phyloP scores from a whole-genome alignment of 1,139 yeast species.

The Pichia sp. region DNA sequence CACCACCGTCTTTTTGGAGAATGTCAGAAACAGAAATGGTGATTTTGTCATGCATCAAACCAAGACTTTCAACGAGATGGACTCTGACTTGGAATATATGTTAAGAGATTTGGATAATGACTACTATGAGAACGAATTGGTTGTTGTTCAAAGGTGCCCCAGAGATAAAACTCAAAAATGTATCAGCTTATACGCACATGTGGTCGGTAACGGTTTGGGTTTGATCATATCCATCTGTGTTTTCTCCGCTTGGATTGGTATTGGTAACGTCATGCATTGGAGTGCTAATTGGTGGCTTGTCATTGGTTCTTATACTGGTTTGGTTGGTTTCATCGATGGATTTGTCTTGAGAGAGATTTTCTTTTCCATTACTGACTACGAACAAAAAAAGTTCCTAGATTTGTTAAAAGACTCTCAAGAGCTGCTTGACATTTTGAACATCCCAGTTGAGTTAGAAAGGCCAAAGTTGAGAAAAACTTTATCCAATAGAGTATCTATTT shows the following conservation, averaged over 20 bases:
- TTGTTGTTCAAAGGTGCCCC: slow-evolving; percentile 19
- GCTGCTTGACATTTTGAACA: slow-evolving; percentile 57
- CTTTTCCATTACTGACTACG: slow-evolving; percentile 26
- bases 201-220: slow-evolving; percentile 35
- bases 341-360: slow-evolving; percentile 33
- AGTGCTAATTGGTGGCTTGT: slow-evolving; percentile 35
- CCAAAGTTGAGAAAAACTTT: slow-evolving; percentile 16
- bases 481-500: slow-evolving; percentile 22
- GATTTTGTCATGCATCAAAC: slow-evolving; percentile 24
- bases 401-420: slow-evolving; percentile 62
- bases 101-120: slow-evolving; percentile 22
- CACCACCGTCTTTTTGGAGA: slow-evolving; percentile 29
- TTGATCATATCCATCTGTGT: slow-evolving; percentile 28
- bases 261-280: slow-evolving; percentile 30
- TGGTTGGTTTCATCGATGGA: slow-evolving; percentile 34
- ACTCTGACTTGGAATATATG: slow-evolving; percentile 25
- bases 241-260: slow-evolving; percentile 30
- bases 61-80: slow-evolving; percentile 22
- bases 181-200: slow-evolving; percentile 32
- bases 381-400: slow-evolving; percentile 23
- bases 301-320: slow-evolving; percentile 36
- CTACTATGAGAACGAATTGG: slow-evolving; percentile 21
- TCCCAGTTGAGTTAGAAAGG: slow-evolving; percentile 24
- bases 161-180: slow-evolving; percentile 20
- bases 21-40: slow-evolving; percentile 31